Evolutionary conservation across 2,329 filamentous ascomycete species (phyloP).

Genomic region (Cladosporium colombiae): DNA sequence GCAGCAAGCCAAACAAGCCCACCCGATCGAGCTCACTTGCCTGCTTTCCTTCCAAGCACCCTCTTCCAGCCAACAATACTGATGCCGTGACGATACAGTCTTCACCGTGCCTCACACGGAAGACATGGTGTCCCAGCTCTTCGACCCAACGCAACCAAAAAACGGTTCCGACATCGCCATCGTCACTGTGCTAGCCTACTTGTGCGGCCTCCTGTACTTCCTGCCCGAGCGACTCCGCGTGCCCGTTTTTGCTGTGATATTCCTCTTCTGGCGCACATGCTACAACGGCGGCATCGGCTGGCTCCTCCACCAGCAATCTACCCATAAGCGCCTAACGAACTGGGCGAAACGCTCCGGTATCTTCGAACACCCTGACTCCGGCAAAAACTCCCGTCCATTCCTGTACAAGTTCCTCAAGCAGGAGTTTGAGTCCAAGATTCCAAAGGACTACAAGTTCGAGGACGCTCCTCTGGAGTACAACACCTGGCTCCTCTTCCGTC

Average conservation of each 20-base stretch:
- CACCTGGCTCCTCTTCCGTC: constrained; percentile 94
- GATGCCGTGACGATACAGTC: constrained; percentile 56
- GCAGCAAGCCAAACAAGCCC: constrained; percentile 11
- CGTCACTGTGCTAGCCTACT: constrained; percentile 71
- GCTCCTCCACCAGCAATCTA: constrained; percentile 84
- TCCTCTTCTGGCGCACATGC: constrained; percentile 85
- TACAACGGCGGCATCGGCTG: constrained; percentile 96
- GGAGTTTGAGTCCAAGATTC: constrained; percentile 93
- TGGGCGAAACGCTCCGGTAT: constrained; percentile 86
- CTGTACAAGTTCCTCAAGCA: constrained; percentile 81
- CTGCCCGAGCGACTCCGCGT: constrained; percentile 70
- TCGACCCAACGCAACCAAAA: constrained; percentile 93
- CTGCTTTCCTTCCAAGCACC: neutral
- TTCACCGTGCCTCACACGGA: constrained; percentile 95
- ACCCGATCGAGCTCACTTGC: constrained; percentile 6
- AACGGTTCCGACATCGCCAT: constrained; percentile 85
- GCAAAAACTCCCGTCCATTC: constrained; percentile 77
- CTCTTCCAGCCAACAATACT: constrained; percentile 24
- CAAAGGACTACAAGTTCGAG: constrained; percentile 89
- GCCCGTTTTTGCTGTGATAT: constrained; percentile 77
- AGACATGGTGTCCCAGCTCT: constrained; percentile 97
- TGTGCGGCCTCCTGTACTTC: constrained; percentile 72
- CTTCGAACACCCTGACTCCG: constrained; percentile 80
- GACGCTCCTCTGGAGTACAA: constrained; percentile 96
- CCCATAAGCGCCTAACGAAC: constrained; percentile 78